Conservation (phyloP, 768 basidiomycete genomes). For the Lentinula aciculospora region DNA sequence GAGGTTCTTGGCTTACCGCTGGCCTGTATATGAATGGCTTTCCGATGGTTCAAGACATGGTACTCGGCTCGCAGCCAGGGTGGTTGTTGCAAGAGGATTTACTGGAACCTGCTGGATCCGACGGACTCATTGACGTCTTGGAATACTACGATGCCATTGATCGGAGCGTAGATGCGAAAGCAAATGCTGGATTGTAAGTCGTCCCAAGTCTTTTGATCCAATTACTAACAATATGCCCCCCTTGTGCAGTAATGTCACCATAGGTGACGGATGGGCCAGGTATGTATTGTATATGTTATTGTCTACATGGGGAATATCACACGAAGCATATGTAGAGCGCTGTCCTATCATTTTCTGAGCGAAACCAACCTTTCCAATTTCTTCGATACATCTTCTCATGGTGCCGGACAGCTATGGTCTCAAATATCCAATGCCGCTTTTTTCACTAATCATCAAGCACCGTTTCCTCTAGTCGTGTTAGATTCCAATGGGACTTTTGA, state of each 20-base stretch:
- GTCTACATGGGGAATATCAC: background rate
- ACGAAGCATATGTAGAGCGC: slow-evolving; percentile 34
- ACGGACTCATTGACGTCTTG: slow-evolving; percentile 38
- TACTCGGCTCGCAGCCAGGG: slow-evolving; percentile 49
- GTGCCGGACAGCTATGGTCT: slow-evolving; percentile 72
- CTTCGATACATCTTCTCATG: slow-evolving; percentile 55
- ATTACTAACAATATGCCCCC: too few species aligned
- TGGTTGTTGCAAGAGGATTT: slow-evolving; percentile 58
- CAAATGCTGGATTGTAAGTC: slow-evolving; percentile 45
- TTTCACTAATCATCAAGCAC: slow-evolving; percentile 44
- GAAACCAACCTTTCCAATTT: slow-evolving; percentile 55
- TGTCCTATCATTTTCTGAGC: slow-evolving; percentile 72
- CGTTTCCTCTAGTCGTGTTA: slow-evolving; percentile 63
- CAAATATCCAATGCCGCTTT: slow-evolving; percentile 43
- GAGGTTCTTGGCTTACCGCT: slow-evolving; percentile 65
- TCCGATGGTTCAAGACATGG: slow-evolving; percentile 49
- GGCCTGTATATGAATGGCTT: slow-evolving; percentile 64
- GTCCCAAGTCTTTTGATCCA: too few species aligned
- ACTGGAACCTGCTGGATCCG: slow-evolving; percentile 34
- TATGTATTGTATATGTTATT: background rate
- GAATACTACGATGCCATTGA: slow-evolving; percentile 49
- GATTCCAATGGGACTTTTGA: slow-evolving; percentile 46
- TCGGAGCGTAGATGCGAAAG: slow-evolving; percentile 52
- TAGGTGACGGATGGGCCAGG: slow-evolving; percentile 52
- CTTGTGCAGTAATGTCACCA: slow-evolving; percentile 47